phyloP scores from a whole-genome alignment of 2,329 filamentous ascomycete species.

The Calonectria henricotiae region DNA sequence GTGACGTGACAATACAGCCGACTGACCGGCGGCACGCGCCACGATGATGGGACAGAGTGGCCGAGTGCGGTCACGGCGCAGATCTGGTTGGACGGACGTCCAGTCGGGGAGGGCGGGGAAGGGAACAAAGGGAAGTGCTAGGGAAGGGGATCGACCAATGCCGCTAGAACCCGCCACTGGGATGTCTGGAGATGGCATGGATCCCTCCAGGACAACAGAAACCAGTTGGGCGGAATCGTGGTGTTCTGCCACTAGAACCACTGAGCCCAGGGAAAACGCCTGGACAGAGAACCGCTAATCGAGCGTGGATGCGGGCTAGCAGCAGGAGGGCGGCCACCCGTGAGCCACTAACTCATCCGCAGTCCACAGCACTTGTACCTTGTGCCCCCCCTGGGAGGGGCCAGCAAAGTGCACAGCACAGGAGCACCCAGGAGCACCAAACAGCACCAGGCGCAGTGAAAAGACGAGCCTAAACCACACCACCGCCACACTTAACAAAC shows the following conservation, averaged over 20 bases:
- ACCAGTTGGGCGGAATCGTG: constrained; percentile 19
- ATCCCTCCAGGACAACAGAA: constrained; percentile 12
- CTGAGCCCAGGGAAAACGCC: constrained; percentile 10
- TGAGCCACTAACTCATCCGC: constrained; percentile 11
- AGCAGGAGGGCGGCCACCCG: constrained; percentile 2
- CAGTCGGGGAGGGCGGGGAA: neutral
- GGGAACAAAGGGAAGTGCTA: neutral
- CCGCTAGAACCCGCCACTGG: constrained; percentile 30
- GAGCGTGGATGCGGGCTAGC: constrained; percentile 6
- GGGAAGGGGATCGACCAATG: constrained; percentile 25
- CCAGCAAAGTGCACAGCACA: neutral
- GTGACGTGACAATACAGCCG: constrained; percentile 29
- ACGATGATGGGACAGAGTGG: constrained; percentile 8
- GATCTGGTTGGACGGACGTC: constrained; percentile 4
- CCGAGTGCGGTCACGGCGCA: constrained; percentile 11
- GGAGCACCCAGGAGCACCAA: constrained; percentile 3
- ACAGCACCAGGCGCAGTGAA: constrained; percentile 5
- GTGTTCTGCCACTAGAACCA: constrained; percentile 23
- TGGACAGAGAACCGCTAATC: constrained; percentile 13
- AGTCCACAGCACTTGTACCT: neutral
- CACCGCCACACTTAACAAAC: constrained; percentile 18
- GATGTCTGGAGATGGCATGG: constrained; percentile 19
- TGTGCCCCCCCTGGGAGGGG: no score
- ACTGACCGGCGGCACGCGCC: constrained; percentile 2
- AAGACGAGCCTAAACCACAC: constrained; percentile 13